These are phyloP conservation scores for Suhomyces maxii DNA, from an alignment of 1,139 yeast species.

Conservation along the genomic window DNA sequence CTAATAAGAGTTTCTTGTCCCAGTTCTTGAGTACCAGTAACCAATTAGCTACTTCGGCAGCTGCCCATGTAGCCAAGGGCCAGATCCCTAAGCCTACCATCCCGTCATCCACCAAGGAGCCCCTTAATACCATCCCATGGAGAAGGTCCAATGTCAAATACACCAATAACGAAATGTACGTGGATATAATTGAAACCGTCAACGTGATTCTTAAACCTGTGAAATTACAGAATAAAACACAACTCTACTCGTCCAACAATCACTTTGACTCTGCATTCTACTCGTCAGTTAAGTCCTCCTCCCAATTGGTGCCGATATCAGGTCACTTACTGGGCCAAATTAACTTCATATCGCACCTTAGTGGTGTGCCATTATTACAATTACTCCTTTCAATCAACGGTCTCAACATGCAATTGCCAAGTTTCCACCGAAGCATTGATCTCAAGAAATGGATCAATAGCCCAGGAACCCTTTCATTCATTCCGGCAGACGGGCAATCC, in stretches of 20 bases:
- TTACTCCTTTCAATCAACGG: slow-evolving; percentile 50
- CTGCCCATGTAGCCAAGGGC: slow-evolving; percentile 7
- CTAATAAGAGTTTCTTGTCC: slow-evolving; percentile 48
- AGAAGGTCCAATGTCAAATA: slow-evolving; percentile 63
- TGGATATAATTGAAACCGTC: slow-evolving; percentile 69
- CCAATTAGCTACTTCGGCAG: slow-evolving; percentile 29
- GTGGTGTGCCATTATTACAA: slow-evolving; percentile 74
- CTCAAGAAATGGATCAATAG: slow-evolving; percentile 42
- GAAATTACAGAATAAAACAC: slow-evolving; percentile 3
- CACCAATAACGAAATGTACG: slow-evolving; percentile 76
- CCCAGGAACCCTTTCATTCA: slow-evolving; percentile 55
- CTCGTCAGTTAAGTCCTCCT: slow-evolving; percentile 17
- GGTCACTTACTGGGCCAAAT: slow-evolving; percentile 69
- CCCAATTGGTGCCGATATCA: slow-evolving; percentile 41
- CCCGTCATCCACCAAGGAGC: slow-evolving; percentile 2
- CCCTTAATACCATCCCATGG: slow-evolving; percentile 60
- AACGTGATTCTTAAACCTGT: slow-evolving; percentile 43
- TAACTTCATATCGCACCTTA: slow-evolving; percentile 62
- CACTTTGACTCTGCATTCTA: slow-evolving; percentile 22
- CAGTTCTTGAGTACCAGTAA: slow-evolving; percentile 38
- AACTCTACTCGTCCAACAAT: slow-evolving; percentile 9
- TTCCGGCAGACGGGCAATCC: slow-evolving; percentile 88
- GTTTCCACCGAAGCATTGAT: slow-evolving; percentile 61
- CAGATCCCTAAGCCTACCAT: not conserved
- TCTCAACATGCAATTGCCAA: slow-evolving; percentile 47